These are phyloP conservation scores for Zygoascus ofunaensis DNA, from an alignment of 805 yeast species.

Conservation along the genomic window DNA sequence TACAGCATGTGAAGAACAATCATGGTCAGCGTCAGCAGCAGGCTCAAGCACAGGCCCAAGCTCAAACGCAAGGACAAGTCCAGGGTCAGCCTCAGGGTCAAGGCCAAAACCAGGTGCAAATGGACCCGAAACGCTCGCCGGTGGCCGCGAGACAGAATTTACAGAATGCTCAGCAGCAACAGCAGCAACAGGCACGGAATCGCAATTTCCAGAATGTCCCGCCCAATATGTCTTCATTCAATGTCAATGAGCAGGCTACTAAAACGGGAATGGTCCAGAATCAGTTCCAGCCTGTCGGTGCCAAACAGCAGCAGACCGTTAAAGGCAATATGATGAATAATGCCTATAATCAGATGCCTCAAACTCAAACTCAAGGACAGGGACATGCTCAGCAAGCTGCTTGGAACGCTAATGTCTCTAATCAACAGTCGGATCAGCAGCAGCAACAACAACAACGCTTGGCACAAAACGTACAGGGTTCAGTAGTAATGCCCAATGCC, in stretches of 20 bases:
- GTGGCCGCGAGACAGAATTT: background rate
- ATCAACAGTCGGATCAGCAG: conserved; percentile 11
- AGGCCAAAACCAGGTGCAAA: background rate
- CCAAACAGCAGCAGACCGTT: conserved; percentile 14
- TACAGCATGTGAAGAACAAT: conserved; percentile 9
- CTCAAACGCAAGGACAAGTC: conserved; percentile 1
- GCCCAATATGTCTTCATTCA: background rate
- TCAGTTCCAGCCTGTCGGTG: conserved; percentile 4
- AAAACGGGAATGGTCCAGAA: conserved; percentile 6
- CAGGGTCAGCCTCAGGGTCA: background rate
- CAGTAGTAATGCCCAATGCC: conserved; percentile 5
- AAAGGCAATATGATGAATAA: background rate
- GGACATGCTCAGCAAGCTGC: conserved; percentile 4
- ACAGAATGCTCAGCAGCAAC: conserved; percentile 7
- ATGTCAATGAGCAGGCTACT: conserved; percentile 7
- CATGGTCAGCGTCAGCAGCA: conserved; percentile 9
- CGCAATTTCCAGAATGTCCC: background rate
- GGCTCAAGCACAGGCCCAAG: conserved; percentile 3
- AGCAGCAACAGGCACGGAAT: conserved; percentile 12
- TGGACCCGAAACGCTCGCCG: background rate
- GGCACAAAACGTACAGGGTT: background rate
- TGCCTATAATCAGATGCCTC: background rate
- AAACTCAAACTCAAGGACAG: no score
- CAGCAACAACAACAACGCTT: conserved; percentile 8
- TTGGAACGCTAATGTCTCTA: background rate